A percentile compares a stretch with the other conserved stretches of the same genome.
Evolutionary conservation across 1,284 basidiomycete genomes (phyloP).

Genomic region (Pseudozyma tsukubaensis): DNA sequence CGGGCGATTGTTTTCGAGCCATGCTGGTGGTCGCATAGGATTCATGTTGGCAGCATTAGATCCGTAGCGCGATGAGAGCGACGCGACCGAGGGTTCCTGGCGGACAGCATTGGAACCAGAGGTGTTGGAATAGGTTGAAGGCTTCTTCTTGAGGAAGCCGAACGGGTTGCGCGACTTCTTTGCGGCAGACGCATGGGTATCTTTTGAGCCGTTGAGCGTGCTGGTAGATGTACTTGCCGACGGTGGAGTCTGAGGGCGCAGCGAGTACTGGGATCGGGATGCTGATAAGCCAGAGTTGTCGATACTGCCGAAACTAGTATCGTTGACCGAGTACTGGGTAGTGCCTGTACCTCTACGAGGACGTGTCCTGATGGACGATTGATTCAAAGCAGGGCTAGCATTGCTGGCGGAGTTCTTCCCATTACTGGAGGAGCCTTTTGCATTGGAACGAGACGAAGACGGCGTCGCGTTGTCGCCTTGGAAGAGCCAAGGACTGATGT

Average conservation of each 20-base stretch:
- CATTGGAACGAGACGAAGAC: slow-evolving; percentile 11
- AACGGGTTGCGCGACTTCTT: slow-evolving; percentile 60
- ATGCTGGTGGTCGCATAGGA: slow-evolving; percentile 43
- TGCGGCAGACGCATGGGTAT: slow-evolving; percentile 17
- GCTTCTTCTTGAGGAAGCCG: slow-evolving; percentile 60
- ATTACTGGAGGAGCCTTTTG: background rate
- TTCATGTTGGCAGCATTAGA: slow-evolving; percentile 38
- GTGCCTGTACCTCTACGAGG: slow-evolving; percentile 23
- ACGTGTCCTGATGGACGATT: slow-evolving; percentile 10
- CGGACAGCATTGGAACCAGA: slow-evolving; percentile 36
- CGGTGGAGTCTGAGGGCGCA: slow-evolving; percentile 48
- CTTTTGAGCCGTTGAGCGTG: slow-evolving; percentile 41
- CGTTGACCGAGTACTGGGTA: slow-evolving; percentile 15
- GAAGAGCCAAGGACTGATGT: slow-evolving; percentile 58
- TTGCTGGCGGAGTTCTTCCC: slow-evolving; percentile 1
- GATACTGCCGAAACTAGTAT: slow-evolving; percentile 23
- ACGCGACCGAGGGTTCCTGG: slow-evolving; percentile 27
- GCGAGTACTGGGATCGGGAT: slow-evolving; percentile 37
- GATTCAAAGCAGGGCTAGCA: slow-evolving; percentile 3
- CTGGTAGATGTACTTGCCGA: slow-evolving; percentile 45
- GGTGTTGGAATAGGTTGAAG: slow-evolving; percentile 27
- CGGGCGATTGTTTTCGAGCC: slow-evolving; percentile 35
- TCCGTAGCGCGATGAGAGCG: slow-evolving; percentile 43
- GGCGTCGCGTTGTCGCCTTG: slow-evolving; percentile 27
- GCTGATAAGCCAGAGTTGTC: slow-evolving; percentile 16